Conservation (phyloP, 768 basidiomycete species). For the Kondoa subrosea region DNA sequence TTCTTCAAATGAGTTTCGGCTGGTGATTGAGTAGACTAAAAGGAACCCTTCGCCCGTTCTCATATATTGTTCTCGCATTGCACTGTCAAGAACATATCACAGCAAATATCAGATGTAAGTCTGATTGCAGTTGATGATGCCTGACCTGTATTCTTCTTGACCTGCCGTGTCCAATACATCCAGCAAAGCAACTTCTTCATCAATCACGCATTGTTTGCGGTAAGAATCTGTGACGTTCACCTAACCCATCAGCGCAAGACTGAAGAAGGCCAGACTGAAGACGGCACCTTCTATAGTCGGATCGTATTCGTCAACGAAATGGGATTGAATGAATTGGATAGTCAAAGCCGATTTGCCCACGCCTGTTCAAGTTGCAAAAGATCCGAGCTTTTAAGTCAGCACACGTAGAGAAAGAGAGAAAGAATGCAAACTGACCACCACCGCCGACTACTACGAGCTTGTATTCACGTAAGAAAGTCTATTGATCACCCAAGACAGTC, state of each 20-base stretch:
- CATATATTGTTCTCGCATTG: slow-evolving; percentile 99
- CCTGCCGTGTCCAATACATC: slow-evolving; percentile 41
- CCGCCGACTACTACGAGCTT: slow-evolving; percentile 22
- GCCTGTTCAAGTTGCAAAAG: slow-evolving; percentile 38
- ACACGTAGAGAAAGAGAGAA: not conserved
- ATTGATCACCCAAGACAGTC: no score
- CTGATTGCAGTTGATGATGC: slow-evolving; percentile 30
- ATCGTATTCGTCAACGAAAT: slow-evolving; percentile 36
- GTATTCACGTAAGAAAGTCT: slow-evolving; percentile 14
- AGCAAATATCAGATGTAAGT: not conserved
- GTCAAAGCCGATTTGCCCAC: slow-evolving; percentile 32
- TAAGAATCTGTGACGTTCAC: slow-evolving; percentile 57
- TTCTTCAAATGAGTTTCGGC: slow-evolving; percentile 37
- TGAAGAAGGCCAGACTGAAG: not conserved
- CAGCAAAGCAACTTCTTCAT: slow-evolving; percentile 37
- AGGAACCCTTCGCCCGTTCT: slow-evolving; percentile 48
- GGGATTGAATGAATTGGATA: slow-evolving; percentile 36
- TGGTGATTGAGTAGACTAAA: slow-evolving; percentile 39
- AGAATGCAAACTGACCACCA: slow-evolving; percentile 16
- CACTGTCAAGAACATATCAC: slow-evolving; percentile 39
- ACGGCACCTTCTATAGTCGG: slow-evolving; percentile 37
- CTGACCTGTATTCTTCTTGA: slow-evolving; percentile 92
- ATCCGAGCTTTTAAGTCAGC: not conserved
- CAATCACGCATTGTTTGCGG: slow-evolving; percentile 45
- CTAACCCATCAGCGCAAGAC: slow-evolving; percentile 6